Evolutionary conservation across 805 yeast genomes (phyloP).

Genomic region (Metschnikowia chrysomelidarum): DNA sequence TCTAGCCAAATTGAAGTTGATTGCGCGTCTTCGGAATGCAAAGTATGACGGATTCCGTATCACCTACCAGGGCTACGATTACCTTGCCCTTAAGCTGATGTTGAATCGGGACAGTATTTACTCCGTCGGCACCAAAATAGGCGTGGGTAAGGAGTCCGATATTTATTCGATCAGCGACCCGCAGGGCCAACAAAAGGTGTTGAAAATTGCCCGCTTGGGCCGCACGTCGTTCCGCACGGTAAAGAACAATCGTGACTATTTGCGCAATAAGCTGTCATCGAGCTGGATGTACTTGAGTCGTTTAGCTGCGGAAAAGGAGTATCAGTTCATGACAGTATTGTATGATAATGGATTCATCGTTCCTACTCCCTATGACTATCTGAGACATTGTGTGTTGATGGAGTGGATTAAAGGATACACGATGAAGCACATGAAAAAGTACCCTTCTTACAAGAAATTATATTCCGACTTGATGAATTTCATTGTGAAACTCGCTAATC

Average conservation of each 20-base stretch:
- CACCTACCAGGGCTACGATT: slow-evolving; percentile 89
- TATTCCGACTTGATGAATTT: slow-evolving; percentile 87
- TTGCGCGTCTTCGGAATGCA: slow-evolving; percentile 80
- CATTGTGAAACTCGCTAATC: slow-evolving; percentile 76
- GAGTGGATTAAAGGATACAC: slow-evolving; percentile 86
- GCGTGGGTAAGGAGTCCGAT: slow-evolving; percentile 98
- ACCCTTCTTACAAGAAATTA: slow-evolving; percentile 63
- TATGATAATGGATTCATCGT: slow-evolving; percentile 76
- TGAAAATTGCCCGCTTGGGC: slow-evolving; percentile 91
- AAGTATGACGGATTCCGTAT: slow-evolving; percentile 92
- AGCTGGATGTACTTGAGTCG: slow-evolving; percentile 92
- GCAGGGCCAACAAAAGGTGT: slow-evolving; percentile 60
- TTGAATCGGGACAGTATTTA: slow-evolving; percentile 68
- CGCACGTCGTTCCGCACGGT: slow-evolving; percentile 91
- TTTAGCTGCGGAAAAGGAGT: slow-evolving; percentile 91
- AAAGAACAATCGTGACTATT: slow-evolving; percentile 89
- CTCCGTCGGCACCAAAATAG: slow-evolving; percentile 83
- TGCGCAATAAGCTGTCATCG: slow-evolving; percentile 68
- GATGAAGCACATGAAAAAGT: slow-evolving; percentile 78
- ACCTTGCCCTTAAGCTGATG: slow-evolving; percentile 84
- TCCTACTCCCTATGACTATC: slow-evolving; percentile 84
- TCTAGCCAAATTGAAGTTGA: slow-evolving; percentile 79
- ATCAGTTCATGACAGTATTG: slow-evolving; percentile 77
- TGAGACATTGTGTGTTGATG: slow-evolving; percentile 93
- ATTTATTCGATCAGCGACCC: slow-evolving; percentile 78